These are phyloP conservation scores for Aureobasidium lini DNA, from an alignment of 2,329 filamentous ascomycete genomes.

Conservation along the genomic window DNA sequence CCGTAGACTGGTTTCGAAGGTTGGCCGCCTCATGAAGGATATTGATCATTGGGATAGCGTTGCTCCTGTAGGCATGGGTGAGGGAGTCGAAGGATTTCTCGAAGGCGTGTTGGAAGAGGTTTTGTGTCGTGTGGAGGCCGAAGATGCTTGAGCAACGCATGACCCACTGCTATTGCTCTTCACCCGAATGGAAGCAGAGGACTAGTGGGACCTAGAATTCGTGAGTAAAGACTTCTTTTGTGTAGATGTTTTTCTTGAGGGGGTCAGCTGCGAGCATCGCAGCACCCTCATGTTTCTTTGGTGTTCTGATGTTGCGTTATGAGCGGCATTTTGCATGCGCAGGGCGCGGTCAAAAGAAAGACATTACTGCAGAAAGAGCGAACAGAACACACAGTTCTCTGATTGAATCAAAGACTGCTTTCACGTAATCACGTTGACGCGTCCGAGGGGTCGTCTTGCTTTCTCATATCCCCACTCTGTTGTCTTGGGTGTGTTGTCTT, in stretches of 20 bases:
- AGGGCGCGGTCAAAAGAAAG: neutral
- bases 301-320: neutral
- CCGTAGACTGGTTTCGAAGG: slow-evolving; percentile 70
- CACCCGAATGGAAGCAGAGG: neutral
- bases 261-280: neutral
- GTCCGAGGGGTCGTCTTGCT: too few species aligned
- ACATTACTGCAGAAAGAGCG: neutral
- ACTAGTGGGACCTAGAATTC: neutral
- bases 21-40: slow-evolving; percentile 76
- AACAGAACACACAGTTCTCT: too few species aligned
- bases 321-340: slow-evolving; percentile 10
- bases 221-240: neutral
- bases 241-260: neutral
- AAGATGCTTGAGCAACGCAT: slow-evolving; percentile 52
- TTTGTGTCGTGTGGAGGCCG: slow-evolving; percentile 79
- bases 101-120: slow-evolving; percentile 93
- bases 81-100: slow-evolving; percentile 78
- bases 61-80: slow-evolving; percentile 87
- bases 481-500: too few species aligned
- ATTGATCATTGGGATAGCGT: slow-evolving; percentile 83
- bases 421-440: too few species aligned
- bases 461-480: too few species aligned
- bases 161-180: neutral
- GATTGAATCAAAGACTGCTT: too few species aligned
- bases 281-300: neutral